Conservation (phyloP, 345 rosid genomes). For the Sonneratia caseolaris region DNA sequence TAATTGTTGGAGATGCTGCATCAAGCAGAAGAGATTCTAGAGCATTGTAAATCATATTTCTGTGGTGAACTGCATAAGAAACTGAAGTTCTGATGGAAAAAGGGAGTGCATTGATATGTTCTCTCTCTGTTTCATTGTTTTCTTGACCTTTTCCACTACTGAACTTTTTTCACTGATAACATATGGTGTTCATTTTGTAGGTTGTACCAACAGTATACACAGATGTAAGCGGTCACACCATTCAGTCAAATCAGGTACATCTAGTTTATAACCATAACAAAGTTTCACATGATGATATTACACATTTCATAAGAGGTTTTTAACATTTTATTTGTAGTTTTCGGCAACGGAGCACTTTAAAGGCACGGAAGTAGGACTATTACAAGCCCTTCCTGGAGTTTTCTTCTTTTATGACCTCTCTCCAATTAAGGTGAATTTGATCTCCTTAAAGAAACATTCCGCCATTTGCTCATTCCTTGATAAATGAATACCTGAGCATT, state of each 20-base stretch:
- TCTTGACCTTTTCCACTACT: not conserved
- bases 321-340: constrained; percentile 36
- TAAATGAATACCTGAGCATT: not conserved
- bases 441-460: not conserved
- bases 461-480: not conserved
- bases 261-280: not conserved
- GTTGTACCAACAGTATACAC: constrained; percentile 93
- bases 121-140: not conserved
- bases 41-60: no score
- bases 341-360: constrained; percentile 91
- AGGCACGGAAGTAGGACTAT: constrained; percentile 46
- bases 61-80: not conserved
- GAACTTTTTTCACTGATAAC: not conserved
- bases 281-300: not conserved
- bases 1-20: not conserved
- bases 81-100: not conserved
- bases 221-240: constrained; percentile 61
- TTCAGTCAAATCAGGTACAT: constrained; percentile 80
- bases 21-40: not conserved
- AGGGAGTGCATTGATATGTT: not conserved
- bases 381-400: constrained; percentile 76
- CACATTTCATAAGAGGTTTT: not conserved
- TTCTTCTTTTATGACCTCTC: constrained; percentile 98
- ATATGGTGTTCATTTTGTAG: constrained; percentile 20
- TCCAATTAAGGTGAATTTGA: constrained; percentile 69